Evolutionary conservation across 2,329 filamentous ascomycete species (phyloP), one percentile per base, ranked within the genome.

Genomic region (Mycosphaerelloides madeirae): DNA sequence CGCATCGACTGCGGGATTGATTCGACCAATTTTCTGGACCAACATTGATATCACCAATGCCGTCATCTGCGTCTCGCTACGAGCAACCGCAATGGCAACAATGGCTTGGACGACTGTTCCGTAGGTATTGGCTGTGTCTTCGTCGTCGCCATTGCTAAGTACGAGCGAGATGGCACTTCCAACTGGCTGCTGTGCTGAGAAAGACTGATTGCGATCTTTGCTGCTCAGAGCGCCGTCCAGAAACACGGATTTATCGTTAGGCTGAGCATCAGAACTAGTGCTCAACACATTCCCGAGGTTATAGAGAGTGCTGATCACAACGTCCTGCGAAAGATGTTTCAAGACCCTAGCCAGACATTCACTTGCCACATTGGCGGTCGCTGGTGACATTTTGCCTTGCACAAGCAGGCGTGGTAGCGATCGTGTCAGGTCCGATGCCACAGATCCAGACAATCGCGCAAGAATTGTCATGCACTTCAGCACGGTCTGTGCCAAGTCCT

Each of bases 211-310:
- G n/a, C 38, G 43, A 12, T 32, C n/a, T 1, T 41, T 35, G 12
- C 47, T 34, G 37, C 45, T 52, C 33, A 54, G 38, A 3, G 55
- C 57, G 18, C 76, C 76, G 53, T 83, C 80, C 20, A 68, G 49
- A 7, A 66, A 61, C 3, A 68, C 61, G 25, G 72, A 71, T 42
- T 50, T 64, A 43, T 76, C 69, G 34, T 68, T 72, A 32, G 72
- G 69, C 50, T 73, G 73, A 22, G 80, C 77, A 28, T 68, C 69
- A 6, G 76, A 74, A 36, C 79, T 81, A 4, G 88, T 83, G 56
- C 89, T 96, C 12, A 98, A 75, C 3, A 95, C 85, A 62, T 98
- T 98, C 15, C 93, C 93, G n/a, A 98, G 76, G 0, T 89, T 93
- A 68, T 98, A 98, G 8, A 98, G 73, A 1, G 90, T 97, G 4